Conservation (phyloP, 129 eudicot genomes). For the Chrysanthemum makinoi region DNA sequence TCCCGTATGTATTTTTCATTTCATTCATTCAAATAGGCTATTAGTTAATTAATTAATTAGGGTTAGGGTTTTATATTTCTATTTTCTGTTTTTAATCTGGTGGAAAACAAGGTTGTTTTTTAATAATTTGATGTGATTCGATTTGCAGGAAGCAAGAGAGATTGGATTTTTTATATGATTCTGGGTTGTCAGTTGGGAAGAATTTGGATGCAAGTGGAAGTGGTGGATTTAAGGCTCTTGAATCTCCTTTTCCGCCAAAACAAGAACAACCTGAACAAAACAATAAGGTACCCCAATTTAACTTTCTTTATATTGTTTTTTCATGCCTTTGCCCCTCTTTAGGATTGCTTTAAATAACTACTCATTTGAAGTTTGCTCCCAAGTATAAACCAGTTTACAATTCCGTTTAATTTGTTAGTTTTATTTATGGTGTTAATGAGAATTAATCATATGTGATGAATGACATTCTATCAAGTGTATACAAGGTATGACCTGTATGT, state of each 20-base stretch:
- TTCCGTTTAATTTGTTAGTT: no score
- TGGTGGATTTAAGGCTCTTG: slow-evolving; percentile 66
- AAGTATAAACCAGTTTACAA: no score
- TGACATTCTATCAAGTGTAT: no score
- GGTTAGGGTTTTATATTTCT: slow-evolving; percentile 19
- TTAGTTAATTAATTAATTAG: not conserved
- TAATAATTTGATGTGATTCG: no score
- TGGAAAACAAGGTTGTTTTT: no score
- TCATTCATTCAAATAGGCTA: not conserved
- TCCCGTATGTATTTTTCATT: slow-evolving; percentile 45
- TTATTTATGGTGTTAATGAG: no score
- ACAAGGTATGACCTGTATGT: no score
- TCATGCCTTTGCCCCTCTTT: not conserved
- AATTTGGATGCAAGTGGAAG: slow-evolving; percentile 24
- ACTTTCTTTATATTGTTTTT: not conserved
- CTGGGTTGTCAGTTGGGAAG: slow-evolving; percentile 81
- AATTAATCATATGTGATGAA: no score
- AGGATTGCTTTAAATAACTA: no score
- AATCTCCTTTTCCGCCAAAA: slow-evolving; percentile 43
- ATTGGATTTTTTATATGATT: slow-evolving; percentile 86
- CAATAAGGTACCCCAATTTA: slow-evolving; percentile 34
- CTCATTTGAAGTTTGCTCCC: no score
- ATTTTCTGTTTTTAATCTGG: not conserved
- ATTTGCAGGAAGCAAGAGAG: slow-evolving; percentile 73
- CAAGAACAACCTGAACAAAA: slow-evolving; percentile 36